Base-by-base conservation (phyloP, 306 rosid genomes). In the Begonia masoniana region DNA sequence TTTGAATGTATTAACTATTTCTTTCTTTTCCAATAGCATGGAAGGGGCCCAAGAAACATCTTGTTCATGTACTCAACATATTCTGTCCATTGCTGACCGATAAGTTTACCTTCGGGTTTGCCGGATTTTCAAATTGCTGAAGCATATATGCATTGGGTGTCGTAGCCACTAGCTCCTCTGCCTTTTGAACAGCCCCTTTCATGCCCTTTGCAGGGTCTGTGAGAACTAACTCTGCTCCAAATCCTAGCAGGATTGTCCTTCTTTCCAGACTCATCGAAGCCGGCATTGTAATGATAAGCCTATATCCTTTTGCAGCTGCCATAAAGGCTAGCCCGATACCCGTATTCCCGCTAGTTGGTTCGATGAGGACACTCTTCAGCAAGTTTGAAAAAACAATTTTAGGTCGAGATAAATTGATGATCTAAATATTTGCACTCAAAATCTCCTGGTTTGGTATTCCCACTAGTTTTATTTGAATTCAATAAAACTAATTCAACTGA, bases 131-230 rank as follows among this genome's bases (percentile, higher is more conserved):
- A 69, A 82, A 82, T 56, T 85, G 91, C 73, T 79, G 80, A 70
- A 85, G 91, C 0, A 85, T 72, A 72, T 75, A 86, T 39, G 88
- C 77, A 46, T 82, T 57, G 42, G 93, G 88, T 35, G 93, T 86
- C 78, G 65, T 80, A 11, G 83, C 82, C 80, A 80, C 12, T 69
- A 86, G 60, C 71, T 82, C 88, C 70, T 82, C 88, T 55, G 88
- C 95, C 73, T 86, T 86, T 65, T 80, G 82, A 67, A 86, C 78
- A 41, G 95, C 95, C 55, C 93, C 95, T 63, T 72, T 86, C 80
- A 82, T 75, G 71, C 91, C 91, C 71, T 68, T 79, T 13, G 82
- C 82, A 58, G 91, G 95, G 43, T 81, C 87, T 50, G 87, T 82
- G 47, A 86, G 71, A 58, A 86, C 78, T 76, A 86, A 71, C 66